A percentile compares a stretch with the other conserved stretches of the same genome.
These are phyloP conservation scores for Isabelozyma heimii DNA, from an alignment of 805 yeast genomes.

Conservation along the genomic window DNA sequence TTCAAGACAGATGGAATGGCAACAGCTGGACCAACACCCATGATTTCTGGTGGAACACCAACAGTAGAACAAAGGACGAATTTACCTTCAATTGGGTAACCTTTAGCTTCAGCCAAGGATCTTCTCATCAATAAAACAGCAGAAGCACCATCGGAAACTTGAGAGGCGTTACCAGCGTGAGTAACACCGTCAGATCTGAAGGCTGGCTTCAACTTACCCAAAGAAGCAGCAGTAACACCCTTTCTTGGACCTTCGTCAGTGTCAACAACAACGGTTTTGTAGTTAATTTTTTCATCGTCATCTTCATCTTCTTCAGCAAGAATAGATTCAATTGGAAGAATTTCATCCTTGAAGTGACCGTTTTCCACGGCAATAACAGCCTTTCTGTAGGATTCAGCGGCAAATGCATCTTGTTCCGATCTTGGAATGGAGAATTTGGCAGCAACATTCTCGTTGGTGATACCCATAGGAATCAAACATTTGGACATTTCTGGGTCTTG, in stretches of 20 bases:
- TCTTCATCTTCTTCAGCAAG: constrained; percentile 52
- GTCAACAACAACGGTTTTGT: constrained; percentile 44
- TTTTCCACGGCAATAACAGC: constrained; percentile 70
- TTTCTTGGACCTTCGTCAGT: constrained; percentile 89
- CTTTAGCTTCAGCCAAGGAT: constrained; percentile 72
- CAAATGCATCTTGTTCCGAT: constrained; percentile 79
- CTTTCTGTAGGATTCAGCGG: constrained; percentile 81
- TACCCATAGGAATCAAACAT: constrained; percentile 95
- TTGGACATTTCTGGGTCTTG: constrained; percentile 44
- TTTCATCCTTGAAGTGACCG: constrained; percentile 86
- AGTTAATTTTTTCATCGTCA: constrained; percentile 54
- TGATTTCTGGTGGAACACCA: constrained; percentile 95
- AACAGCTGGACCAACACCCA: constrained; percentile 97
- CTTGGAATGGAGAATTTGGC: constrained; percentile 62
- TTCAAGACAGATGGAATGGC: constrained; percentile 86
- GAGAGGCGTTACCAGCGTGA: constrained; percentile 96
- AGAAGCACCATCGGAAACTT: constrained; percentile 94
- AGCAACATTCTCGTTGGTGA: constrained; percentile 90
- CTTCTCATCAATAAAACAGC: constrained; percentile 83
- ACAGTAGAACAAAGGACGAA: constrained; percentile 75
- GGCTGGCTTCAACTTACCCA: constrained; percentile 80
- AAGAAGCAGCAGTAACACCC: constrained; percentile 76
- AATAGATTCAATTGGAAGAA: constrained; percentile 72
- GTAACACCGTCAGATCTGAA: constrained; percentile 82
- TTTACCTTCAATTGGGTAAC: constrained; percentile 74